Percentiles rank a stretch among this genome's conserved stretches.
These are phyloP conservation scores for Triadica sebifera DNA, from an alignment of 345 rosid genomes.

Conservation along the genomic window DNA sequence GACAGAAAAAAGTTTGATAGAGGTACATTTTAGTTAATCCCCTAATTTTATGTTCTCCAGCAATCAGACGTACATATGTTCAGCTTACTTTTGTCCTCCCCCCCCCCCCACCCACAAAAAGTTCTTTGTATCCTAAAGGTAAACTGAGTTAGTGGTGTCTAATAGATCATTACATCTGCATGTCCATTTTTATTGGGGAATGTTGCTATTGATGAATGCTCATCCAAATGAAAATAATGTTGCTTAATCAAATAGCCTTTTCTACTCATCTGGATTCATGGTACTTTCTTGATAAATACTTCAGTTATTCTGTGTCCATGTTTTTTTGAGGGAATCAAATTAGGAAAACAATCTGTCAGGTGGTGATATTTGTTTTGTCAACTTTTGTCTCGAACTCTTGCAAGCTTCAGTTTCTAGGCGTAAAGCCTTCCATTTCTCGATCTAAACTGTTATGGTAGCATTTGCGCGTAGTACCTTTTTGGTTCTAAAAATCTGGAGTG, in stretches of 20 bases:
- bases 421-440: neutral
- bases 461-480: neutral
- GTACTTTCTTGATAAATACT: neutral
- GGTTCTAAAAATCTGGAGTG: neutral
- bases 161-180: neutral
- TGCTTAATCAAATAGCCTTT: neutral
- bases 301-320: neutral
- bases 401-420: neutral
- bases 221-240: neutral
- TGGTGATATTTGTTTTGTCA: neutral
- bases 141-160: neutral
- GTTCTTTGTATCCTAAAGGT: neutral
- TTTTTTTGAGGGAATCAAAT: neutral
- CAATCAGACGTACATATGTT: neutral
- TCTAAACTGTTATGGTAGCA: neutral
- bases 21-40: slow-evolving; percentile 37
- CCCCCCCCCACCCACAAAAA: no score
- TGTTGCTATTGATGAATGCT: neutral
- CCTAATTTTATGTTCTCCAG: slow-evolving; percentile 1
- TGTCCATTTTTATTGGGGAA: neutral
- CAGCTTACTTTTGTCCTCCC: no score
- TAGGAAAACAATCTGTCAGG: neutral
- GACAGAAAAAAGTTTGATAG: slow-evolving; percentile 72
- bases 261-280: neutral
- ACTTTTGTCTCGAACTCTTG: neutral